Evolutionary conservation across 2,329 filamentous ascomycete species (phyloP).

Genomic region (Bipolaris zeicola): DNA sequence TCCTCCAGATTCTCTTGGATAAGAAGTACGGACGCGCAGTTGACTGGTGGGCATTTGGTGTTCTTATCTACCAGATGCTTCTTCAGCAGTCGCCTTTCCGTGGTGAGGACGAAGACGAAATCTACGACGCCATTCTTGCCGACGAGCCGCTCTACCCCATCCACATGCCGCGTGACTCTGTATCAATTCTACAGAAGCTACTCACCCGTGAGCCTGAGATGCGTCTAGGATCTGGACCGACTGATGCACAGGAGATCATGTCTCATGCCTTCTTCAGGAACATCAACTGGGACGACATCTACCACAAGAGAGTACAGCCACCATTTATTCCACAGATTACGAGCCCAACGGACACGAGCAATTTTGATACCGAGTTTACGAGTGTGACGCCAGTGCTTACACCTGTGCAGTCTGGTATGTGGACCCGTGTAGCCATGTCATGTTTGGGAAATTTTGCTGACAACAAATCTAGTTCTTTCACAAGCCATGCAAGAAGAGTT

Average conservation of each 20-base stretch:
- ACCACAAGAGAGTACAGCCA: slow-evolving; percentile 87
- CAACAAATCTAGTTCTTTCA: slow-evolving; percentile 72
- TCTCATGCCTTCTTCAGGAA: slow-evolving; percentile 97
- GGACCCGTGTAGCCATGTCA: neutral
- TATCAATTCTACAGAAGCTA: slow-evolving; percentile 96
- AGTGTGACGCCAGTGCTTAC: slow-evolving; percentile 97
- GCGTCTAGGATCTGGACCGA: slow-evolving; percentile 89
- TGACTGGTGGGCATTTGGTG: slow-evolving; percentile 99
- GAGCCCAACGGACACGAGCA: slow-evolving; percentile 96
- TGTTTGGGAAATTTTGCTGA: slow-evolving; percentile 12
- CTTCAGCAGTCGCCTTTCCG: slow-evolving; percentile 98
- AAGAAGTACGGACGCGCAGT: slow-evolving; percentile 98
- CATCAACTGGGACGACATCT: slow-evolving; percentile 98
- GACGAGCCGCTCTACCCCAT: slow-evolving; percentile 98
- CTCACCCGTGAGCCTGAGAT: slow-evolving; percentile 93
- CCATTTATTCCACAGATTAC: slow-evolving; percentile 91
- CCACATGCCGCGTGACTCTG: slow-evolving; percentile 96
- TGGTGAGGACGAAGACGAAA: slow-evolving; percentile 98
- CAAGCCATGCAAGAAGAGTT: slow-evolving; percentile 99
- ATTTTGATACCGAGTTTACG: slow-evolving; percentile 98
- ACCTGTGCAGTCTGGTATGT: slow-evolving; percentile 93
- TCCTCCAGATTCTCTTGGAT: slow-evolving; percentile 80
- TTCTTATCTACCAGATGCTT: slow-evolving; percentile 99
- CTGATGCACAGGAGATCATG: slow-evolving; percentile 98
- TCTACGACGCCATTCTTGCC: slow-evolving; percentile 96